phyloP scores from a whole-genome alignment of 2,329 filamentous ascomycete genomes.

The Fusarium mangiferae region DNA sequence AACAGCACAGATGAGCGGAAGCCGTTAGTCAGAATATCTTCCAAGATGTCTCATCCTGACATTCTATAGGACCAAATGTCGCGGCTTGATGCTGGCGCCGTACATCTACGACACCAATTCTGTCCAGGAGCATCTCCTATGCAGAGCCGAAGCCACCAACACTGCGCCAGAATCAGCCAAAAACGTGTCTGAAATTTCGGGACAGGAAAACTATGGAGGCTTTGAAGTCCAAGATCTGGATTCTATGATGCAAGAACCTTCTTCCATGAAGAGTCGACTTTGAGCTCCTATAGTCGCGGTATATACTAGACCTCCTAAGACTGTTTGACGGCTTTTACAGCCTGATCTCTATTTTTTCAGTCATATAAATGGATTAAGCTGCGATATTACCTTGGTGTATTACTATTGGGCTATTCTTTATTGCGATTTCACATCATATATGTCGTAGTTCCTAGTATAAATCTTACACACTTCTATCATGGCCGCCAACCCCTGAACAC shows the following conservation, averaged over 20 bases:
- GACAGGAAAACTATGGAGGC: not conserved
- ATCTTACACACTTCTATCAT: not conserved
- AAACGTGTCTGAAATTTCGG: not conserved
- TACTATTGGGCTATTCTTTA: not conserved
- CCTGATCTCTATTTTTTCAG: no score
- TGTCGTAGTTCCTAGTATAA: not conserved
- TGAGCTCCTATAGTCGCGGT: not conserved
- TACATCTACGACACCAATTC: constrained; percentile 13
- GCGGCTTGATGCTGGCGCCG: not conserved
- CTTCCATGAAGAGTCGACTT: not conserved
- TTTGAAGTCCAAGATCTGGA: not conserved
- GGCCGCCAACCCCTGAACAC: not conserved
- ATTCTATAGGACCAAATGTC: not conserved
- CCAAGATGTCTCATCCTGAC: not conserved
- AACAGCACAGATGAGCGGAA: not conserved
- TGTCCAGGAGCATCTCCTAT: constrained; percentile 1
- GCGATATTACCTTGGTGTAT: accelerated
- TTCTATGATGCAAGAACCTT: not conserved
- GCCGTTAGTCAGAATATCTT: not conserved
- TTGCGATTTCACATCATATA: not conserved
- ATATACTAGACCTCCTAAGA: not conserved
- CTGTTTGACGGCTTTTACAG: not conserved
- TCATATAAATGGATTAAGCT: accelerated
- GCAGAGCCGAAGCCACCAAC: not conserved
- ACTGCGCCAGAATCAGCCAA: not conserved